Percentiles rank a stretch among this genome's conserved stretches.
Conservation (phyloP, 1,284 basidiomycete species). For the Cutaneotrichosporon sp. region DNA sequence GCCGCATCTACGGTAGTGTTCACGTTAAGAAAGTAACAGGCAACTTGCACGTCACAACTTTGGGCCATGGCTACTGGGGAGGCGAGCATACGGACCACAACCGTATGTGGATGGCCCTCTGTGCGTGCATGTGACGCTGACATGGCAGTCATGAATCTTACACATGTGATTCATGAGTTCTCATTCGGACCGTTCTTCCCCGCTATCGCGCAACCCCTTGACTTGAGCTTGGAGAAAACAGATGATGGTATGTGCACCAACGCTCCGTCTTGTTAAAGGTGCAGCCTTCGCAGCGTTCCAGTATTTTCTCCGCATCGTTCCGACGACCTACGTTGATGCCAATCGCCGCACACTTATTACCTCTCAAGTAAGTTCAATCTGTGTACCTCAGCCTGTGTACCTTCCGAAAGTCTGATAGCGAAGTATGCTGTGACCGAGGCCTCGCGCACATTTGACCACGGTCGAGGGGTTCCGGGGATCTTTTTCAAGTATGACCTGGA, state of each 20-base stretch:
- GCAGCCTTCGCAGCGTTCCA: conserved; percentile 90
- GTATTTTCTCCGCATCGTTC: conserved; percentile 91
- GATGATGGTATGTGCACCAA: conserved; percentile 27
- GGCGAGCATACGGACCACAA: conserved; percentile 80
- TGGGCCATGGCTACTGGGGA: conserved; percentile 89
- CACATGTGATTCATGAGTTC: conserved; percentile 93
- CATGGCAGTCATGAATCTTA: conserved; percentile 81
- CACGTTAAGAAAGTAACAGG: conserved; percentile 87
- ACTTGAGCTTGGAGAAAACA: conserved; percentile 80
- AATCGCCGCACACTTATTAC: conserved; percentile 60
- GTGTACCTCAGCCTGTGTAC: too few relatives aligned
- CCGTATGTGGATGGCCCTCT: conserved; percentile 50
- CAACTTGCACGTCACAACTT: conserved; percentile 81
- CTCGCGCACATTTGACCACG: conserved; percentile 68
- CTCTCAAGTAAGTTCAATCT: conserved; percentile 51
- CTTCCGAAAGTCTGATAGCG: too few relatives aligned
- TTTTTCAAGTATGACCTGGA: conserved; percentile 98
- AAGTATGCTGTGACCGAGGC: conserved; percentile 97
- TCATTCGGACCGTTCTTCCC: conserved; percentile 97
- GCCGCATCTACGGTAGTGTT: conserved; percentile 79
- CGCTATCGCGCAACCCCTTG: conserved; percentile 88
- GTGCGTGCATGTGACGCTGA: background rate
- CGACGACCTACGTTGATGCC: conserved; percentile 82
- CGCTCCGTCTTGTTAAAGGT: background rate
- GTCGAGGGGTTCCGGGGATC: conserved; percentile 79